Evolutionary conservation across 2,329 filamentous ascomycete genomes (phyloP), one percentile per base, ranked within the genome.

Genomic region (Pseudogymnoascus pannorum): DNA sequence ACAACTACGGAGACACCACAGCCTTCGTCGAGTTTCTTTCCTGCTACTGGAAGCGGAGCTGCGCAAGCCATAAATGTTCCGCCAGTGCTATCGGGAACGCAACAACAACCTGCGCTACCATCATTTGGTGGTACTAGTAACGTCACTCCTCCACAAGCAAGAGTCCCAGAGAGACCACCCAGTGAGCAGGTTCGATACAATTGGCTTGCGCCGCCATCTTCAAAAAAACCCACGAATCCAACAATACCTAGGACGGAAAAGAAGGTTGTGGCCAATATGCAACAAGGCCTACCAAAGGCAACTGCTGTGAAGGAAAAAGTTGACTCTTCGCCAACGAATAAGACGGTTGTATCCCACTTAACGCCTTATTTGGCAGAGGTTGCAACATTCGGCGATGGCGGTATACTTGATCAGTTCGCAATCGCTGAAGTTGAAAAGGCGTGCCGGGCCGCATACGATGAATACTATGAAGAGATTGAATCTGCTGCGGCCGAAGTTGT

Each of bases 351-450:
- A 14, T 54, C 48, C 16, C 31, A 7, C 26, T 31, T 54, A 14
- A 54, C 26, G 11, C 26, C 48, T 14, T 54, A 31, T 54, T 14
- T 54, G 26, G 48, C 48, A 16, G 48, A 54, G 16, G 8, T 54
- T 9, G 48, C 48, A 31, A 33, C 29, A 14, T 54, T 68, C 5
- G 72, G 70, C 2, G 64, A 68, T 18, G 66, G 67, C 31, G 72
- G 72, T 9, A 60, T 73, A n/a, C 29, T 73, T 12, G 71, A 73
- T 18, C 68, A 73, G 33, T 73, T 73, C 54, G 69, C 61, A 16
- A 61, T 63, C 6, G 64, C 60, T 26, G 63, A 65, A 8, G 66
- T 71, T 14, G 65, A 68, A 20, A 59, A 61, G 31, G 57, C 57
- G 3, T 58, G 57, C 6, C 31, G 18, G 33, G 33, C 33, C 11